Percentiles rank a stretch among this genome's conserved stretches.
phyloP scores from a whole-genome alignment of 2,329 filamentous ascomycete species.

The Byssoonygena ceratinophila region DNA sequence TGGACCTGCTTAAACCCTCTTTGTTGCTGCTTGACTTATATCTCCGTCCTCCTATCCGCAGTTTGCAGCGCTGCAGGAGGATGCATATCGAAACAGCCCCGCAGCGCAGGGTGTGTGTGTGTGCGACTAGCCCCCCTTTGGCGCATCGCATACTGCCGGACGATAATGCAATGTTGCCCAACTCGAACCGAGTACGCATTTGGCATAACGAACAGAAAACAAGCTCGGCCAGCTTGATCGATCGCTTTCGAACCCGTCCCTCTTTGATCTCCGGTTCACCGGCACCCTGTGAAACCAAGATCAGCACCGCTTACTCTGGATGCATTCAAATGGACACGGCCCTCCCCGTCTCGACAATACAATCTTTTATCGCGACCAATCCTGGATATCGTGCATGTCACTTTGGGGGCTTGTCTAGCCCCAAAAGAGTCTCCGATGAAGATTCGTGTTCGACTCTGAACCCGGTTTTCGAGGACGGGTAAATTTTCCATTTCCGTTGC shows the following conservation, averaged over 20 bases:
- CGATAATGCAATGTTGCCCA: conserved; percentile 1
- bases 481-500: not conserved
- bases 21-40: too few relatives aligned
- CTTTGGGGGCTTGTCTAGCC: not conserved
- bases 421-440: not conserved
- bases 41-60: not conserved
- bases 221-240: not conserved
- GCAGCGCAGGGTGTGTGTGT: too few relatives aligned
- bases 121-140: not conserved
- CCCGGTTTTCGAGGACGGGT: not conserved
- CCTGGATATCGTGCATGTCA: not conserved
- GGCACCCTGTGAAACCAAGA: not conserved
- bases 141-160: not conserved
- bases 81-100: too few relatives aligned
- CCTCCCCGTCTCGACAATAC: not conserved
- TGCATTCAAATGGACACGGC: too few relatives aligned
- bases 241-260: not conserved
- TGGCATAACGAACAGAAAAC: not conserved
- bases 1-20: not conserved
- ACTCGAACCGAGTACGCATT: not conserved
- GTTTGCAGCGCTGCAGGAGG: too few relatives aligned
- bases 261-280: not conserved
- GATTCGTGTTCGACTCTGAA: not conserved
- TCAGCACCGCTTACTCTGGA: not conserved
- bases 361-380: not conserved